Evolutionary conservation across 768 basidiomycete genomes (phyloP), one percentile per base, ranked within the genome.

Genomic region (Pleurotus pulmonarius): DNA sequence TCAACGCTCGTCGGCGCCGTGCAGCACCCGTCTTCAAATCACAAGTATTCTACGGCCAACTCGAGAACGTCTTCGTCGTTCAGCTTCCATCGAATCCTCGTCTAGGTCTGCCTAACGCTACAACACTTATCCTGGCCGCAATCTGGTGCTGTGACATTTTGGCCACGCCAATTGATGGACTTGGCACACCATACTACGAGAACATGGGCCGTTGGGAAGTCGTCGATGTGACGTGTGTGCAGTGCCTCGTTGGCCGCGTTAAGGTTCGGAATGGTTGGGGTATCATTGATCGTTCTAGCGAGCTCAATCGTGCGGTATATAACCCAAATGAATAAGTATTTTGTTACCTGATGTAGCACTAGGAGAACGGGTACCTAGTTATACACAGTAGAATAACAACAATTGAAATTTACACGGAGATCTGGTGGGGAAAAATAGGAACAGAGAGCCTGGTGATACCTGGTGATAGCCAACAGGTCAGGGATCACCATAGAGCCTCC

Each of bases 11-110:
- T 7, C 39, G 58, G 13, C 56, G 40, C 8, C 51, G 58, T 2
- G 39, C 6, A 25, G 44, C 13, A 3, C 57, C 63, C 11, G 43
- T 61, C 11, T 65, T 63, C 18, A 41, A 49, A 26, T 51, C 46
- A 11, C 12, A 55, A 40, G 60, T 64, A 12, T 73, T 67, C 58
- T 76, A 62, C 59, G 73, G 74, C 1, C 69, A 70, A 56, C 67
- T 76, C 1, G 56, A 66, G 46, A 49, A 63, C 38, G 65, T 76
- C 15, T 59, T 71, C 37, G 57, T 66, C 18, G 29, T 75, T 15
- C 56, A 56, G 4, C 48, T 73, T 1, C 62, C 62, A 5, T 46
- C 52, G 4, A 56, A 61, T 0, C 46, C 26, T 12, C 47, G 22
- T 7, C 60, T 65, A 41, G 57, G 60, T 13, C 46, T 69, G 13